Evolutionary conservation across 306 rosid genomes (phyloP), one percentile per base, ranked within the genome.

Genomic region (cucumber (Cucumis sativus)): DNA sequence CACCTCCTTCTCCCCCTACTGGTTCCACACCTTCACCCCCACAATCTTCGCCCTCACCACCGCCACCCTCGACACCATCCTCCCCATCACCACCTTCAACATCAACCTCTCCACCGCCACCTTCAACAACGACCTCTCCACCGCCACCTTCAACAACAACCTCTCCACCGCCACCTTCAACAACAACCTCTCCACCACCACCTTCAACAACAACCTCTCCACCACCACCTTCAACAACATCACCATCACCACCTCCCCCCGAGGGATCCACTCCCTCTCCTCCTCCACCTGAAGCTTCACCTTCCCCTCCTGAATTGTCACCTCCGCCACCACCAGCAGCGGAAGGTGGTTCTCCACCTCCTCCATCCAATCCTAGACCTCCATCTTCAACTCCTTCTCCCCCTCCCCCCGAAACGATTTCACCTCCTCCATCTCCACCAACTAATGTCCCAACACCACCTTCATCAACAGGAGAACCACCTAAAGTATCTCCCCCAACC

Each of bases 371-470:
- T 52, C 74, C 85, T 15, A 25, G 80, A 2, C 90, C 90, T 73
- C 92, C 90, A 18, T 58, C 79, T 11, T 60, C 78, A 58, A 65
- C 78, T 78, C 80, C 90, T 21, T 88, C 92, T 69, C 83, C 95
- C 35, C 92, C 91, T 51, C 88, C 92, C 45, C 67, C 90, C 73
- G 77, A 37, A 21, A 75, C 82, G 1, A 18, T 71, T 75, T 75
- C 91, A 5, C 80, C 84, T 7, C 64, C 89, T 43, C 90, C 89
- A 40, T 83, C 96, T 66, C 87, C 99, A 79, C 89, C 97, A 2
- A 78, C 85, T 18, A 77, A 85, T 59, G 88, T 77, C 70, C 77
- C 91, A 37, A 79, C 67, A 10, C 87, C 93, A 67, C 85, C 95
- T 62, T 51, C 97, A 25, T 79, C 83, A 1, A 49, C 28, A 10